phyloP scores from a whole-genome alignment of 2,329 filamentous ascomycete species.

The Elsinoe necatrix region DNA sequence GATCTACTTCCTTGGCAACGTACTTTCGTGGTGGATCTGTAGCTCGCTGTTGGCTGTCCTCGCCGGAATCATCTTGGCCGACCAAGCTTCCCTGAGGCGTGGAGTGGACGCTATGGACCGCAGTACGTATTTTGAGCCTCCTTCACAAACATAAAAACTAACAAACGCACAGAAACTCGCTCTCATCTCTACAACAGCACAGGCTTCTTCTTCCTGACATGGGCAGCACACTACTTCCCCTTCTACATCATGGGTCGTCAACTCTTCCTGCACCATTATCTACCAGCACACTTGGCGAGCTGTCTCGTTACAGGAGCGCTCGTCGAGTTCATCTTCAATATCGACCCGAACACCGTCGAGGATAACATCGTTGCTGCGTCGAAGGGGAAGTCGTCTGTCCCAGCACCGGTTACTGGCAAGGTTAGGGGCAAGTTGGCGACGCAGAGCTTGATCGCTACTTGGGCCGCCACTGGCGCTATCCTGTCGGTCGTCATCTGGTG shows the following conservation, averaged over 20 bases:
- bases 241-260: constrained; percentile 98
- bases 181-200: constrained; percentile 96
- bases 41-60: constrained; percentile 90
- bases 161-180: constrained; percentile 59
- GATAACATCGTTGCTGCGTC: constrained; percentile 32
- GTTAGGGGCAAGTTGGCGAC: constrained; percentile 72
- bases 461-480: constrained; percentile 68
- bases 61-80: constrained; percentile 80
- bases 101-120: constrained; percentile 88
- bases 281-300: constrained; percentile 88
- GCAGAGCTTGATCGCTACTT: constrained; percentile 67
- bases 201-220: constrained; percentile 97
- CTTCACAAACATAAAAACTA: constrained; percentile 23
- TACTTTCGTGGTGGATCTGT: constrained; percentile 92
- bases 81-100: constrained; percentile 86
- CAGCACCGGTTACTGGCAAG: constrained; percentile 34
- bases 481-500: constrained; percentile 60
- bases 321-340: constrained; percentile 91
- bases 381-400: constrained; percentile 32
- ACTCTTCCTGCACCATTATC: constrained; percentile 95
- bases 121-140: constrained; percentile 54
- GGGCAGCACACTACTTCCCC: constrained; percentile 94
- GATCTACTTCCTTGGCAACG: constrained; percentile 98
- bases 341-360: constrained; percentile 60
- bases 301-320: constrained; percentile 82